These are phyloP conservation scores for Ustilago cynodontis DNA, from an alignment of 1,284 basidiomycete genomes.

Conservation along the genomic window DNA sequence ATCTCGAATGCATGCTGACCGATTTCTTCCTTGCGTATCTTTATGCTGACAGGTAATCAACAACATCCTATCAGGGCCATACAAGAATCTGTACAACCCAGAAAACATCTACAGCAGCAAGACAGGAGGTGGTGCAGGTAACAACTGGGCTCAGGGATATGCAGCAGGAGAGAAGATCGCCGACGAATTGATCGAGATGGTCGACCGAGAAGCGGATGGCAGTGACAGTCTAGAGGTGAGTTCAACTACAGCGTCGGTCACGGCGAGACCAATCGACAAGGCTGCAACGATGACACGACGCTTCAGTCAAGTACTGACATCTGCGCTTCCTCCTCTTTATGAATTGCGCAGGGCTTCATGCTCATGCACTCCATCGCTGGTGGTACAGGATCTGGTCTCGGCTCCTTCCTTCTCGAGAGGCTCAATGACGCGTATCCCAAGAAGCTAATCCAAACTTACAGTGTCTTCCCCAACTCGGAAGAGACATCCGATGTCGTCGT, in stretches of 20 bases:
- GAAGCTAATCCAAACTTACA: slow-evolving; percentile 99
- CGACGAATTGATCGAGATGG: slow-evolving; percentile 99
- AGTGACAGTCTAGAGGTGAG: slow-evolving; percentile 94
- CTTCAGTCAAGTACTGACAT: background rate
- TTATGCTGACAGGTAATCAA: slow-evolving; percentile 83
- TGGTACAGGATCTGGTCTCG: slow-evolving; percentile 96
- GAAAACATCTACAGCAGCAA: slow-evolving; percentile 97
- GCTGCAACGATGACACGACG: background rate
- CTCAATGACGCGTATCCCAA: slow-evolving; percentile 98
- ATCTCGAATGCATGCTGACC: background rate
- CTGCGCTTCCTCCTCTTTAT: background rate
- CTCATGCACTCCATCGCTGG: slow-evolving; percentile 98
- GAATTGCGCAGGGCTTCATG: slow-evolving; percentile 99
- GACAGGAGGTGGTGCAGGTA: slow-evolving; percentile 96
- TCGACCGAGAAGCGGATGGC: slow-evolving; percentile 97
- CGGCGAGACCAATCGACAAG: background rate
- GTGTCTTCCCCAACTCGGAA: slow-evolving; percentile 88
- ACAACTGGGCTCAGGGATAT: slow-evolving; percentile 97
- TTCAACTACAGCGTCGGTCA: background rate
- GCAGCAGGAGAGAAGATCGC: slow-evolving; percentile 87
- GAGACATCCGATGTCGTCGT: slow-evolving; percentile 74
- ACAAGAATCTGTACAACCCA: slow-evolving; percentile 94
- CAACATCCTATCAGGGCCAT: slow-evolving; percentile 90
- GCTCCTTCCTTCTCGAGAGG: slow-evolving; percentile 94
- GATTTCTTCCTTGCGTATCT: background rate